phyloP scores from a whole-genome alignment of 1,284 basidiomycete genomes.

The Baeospora myosura region DNA sequence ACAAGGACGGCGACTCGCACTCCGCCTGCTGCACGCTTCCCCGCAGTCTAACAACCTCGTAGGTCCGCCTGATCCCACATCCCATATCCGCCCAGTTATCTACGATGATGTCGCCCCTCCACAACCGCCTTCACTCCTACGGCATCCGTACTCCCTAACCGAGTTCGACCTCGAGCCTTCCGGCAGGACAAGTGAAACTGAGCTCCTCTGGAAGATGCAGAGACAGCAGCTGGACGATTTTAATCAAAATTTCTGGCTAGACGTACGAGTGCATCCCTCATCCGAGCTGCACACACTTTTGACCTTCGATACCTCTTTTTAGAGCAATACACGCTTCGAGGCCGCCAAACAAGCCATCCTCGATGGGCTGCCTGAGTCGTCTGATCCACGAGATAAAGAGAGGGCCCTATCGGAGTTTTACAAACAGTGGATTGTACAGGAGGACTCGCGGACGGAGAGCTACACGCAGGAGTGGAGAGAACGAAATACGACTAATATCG shows the following conservation, averaged over 20 bases:
- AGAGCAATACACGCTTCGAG: constrained; percentile 73
- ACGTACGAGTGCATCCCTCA: constrained; percentile 40
- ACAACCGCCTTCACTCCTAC: constrained; percentile 17
- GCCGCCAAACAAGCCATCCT: constrained; percentile 52
- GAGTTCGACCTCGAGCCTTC: constrained; percentile 15
- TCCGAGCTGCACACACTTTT: constrained; percentile 1
- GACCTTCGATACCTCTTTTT: constrained; percentile 7
- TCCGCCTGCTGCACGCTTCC: constrained; percentile 37
- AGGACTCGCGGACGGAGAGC: constrained; percentile 43
- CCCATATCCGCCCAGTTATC: constrained; percentile 69
- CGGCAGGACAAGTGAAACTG: constrained; percentile 29
- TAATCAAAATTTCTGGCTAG: constrained; percentile 69
- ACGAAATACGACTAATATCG: constrained; percentile 48
- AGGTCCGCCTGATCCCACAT: constrained; percentile 66
- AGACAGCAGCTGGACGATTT: constrained; percentile 62
- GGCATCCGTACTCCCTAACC: constrained; percentile 13
- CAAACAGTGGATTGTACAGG: constrained; percentile 62
- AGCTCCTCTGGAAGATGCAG: constrained; percentile 63
- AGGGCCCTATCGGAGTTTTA: constrained; percentile 64
- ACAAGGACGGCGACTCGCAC: constrained; percentile 7
- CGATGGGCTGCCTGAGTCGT: constrained; percentile 43
- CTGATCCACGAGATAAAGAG: constrained; percentile 50
- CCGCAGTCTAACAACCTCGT: constrained; percentile 38
- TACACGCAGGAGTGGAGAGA: constrained; percentile 61
- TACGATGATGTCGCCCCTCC: constrained; percentile 48